Base-by-base conservation (phyloP, 129 eudicot genomes). In the Silybum marianum region DNA sequence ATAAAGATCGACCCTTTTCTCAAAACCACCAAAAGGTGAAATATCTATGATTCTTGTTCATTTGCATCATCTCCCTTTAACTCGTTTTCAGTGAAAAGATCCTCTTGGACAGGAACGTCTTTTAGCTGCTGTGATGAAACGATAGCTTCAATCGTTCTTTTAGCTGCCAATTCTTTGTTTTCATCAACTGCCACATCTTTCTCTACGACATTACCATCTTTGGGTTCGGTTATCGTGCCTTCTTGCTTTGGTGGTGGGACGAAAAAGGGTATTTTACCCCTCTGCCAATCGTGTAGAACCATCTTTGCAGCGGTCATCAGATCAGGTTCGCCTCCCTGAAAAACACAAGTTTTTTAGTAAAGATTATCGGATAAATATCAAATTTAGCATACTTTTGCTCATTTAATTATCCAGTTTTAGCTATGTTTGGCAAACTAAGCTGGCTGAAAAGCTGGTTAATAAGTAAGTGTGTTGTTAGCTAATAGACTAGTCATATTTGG, bases 271-370 rank as follows among this genome's bases (percentile, higher is more conserved):
- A 92, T 93, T 81, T 95, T 95, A 51, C 99, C 99, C 80, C 99
- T 91, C 84, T 95, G 99, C 99, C 99, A 95, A 79, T 95, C 99
- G 38, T 92, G 97, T 32, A 95, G 86, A 18, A 95, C 90, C 99
- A 95, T 93, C 93, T 95, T 95, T 44, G 97, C 99, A 28, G 93
- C 99, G 30, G 99, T 95, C 91, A 77, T 92, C 68, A 84, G 77
- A 85, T 95, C 99, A 3, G 99, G 99, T 63, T 95, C 99, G 36
- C 99, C 99, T 36, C 99, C 99, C 99, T 95, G 85, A 68, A 76
- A 76, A 63, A 78, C 42, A 65, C 42, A 8, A 34, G 32, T 21
- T 13, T 30, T 30, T 67, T 40, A 44, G 19, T 32, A 11, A 34
- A 78, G 0, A 21, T 71, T 26, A 2, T 11, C 19, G 38, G 30